Evolutionary conservation across 352 stramenopile species (phyloP).

Genomic region (Phytophthora agathidicida): DNA sequence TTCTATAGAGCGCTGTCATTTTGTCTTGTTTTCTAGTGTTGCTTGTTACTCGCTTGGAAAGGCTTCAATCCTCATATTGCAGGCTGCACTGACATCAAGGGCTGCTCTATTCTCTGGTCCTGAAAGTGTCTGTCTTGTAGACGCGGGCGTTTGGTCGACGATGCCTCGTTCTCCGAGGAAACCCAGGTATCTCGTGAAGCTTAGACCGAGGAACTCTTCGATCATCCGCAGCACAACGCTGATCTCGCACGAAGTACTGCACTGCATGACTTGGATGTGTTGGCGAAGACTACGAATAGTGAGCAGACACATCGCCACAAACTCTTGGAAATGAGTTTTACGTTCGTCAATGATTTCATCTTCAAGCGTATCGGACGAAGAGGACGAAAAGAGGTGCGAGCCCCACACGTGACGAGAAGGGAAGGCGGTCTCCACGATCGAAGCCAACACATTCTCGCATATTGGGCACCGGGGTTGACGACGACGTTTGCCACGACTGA

Average conservation of each 20-base stretch:
- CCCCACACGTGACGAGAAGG: conserved; percentile 55
- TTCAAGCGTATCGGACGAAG: conserved; percentile 10
- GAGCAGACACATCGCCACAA: conserved; percentile 54
- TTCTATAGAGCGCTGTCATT: conserved; percentile 27
- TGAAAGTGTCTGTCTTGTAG: conserved; percentile 12
- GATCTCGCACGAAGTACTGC: conserved; percentile 61
- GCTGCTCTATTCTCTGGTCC: conserved; percentile 18
- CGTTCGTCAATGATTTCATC: conserved; percentile 51
- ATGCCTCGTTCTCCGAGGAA: conserved; percentile 76
- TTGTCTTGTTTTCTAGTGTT: conserved; percentile 30
- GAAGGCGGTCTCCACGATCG: conserved; percentile 53
- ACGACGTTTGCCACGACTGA: conserved; percentile 42
- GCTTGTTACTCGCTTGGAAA: not conserved
- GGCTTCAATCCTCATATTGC: conserved; percentile 4
- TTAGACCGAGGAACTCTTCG: conserved; percentile 77
- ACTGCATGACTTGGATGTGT: conserved; percentile 54
- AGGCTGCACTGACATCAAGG: conserved; percentile 11
- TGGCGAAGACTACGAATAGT: conserved; percentile 71
- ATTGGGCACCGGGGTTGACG: conserved; percentile 47
- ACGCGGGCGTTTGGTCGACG: conserved; percentile 34
- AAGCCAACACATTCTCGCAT: conserved; percentile 68
- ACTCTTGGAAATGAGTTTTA: conserved; percentile 60
- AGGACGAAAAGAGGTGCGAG: conserved; percentile 31
- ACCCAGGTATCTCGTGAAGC: conserved; percentile 63
- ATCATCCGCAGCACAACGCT: conserved; percentile 53